Evolutionary conservation across 345 rosid genomes (phyloP), one percentile per base, ranked within the genome.

Genomic region (Eucalyptus lansdowneana): DNA sequence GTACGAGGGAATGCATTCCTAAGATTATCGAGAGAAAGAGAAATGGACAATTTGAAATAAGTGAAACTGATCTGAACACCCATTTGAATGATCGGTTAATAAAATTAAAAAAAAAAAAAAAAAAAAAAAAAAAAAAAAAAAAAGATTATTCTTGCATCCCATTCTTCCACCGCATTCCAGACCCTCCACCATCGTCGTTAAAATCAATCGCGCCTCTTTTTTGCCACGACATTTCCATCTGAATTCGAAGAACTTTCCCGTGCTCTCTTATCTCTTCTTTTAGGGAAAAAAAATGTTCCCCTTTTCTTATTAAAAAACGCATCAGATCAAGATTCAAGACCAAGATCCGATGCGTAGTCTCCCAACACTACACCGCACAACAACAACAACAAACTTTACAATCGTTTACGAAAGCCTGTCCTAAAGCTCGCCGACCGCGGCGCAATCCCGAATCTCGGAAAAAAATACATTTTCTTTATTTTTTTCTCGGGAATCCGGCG

Each of bases 71-170:
- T 56, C 3, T 9, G 62, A 22, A 56, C 62, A 19, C 0, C 24
- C 58, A 0, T 4, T 19, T 19, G 58, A 53, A 1, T 0, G 5
- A 53, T 8, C 0, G 0, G 0, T 53, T 53, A 53, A 53, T 53
- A 7, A 37, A 37, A 3, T 37, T 37, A 37, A 37, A 37, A 37
- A 37, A 62, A n/a, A 3, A 12, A 1, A 62, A n/a, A 3, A 12
- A 1, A 62, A n/a, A 3, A 12, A 1, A n/a, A n/a, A 37, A 37
- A 37, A 37, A 37, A 37, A 37, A 37, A 37, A 37, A 62, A n/a
- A 3, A 12, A 1, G 9, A 2, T 65, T 6, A 29, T n/a, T 65
- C 76, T 12, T 3, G 69, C 31, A 62, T 27, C 31, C n/a, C 69
- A 29, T 12, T 5, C 69, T 62, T 62, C 69, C 69, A 27, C 16